Conservation (phyloP, 2,329 filamentous ascomycete genomes). For the Calonectria naviculata region DNA sequence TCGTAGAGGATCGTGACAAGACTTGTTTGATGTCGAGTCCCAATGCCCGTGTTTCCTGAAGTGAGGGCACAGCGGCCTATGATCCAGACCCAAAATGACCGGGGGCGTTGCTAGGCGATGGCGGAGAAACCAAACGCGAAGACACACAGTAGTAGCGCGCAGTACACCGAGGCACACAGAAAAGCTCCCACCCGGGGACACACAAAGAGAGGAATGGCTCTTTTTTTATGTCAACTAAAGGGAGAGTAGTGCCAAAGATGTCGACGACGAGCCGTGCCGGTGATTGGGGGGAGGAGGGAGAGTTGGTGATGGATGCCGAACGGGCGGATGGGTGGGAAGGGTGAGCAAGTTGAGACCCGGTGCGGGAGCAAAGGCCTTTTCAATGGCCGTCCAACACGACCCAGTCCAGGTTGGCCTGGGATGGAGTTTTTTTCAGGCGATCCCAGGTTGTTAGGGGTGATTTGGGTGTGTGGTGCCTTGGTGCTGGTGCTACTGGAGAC, state of each 20-base stretch:
- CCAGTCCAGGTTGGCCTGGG: slow-evolving; percentile 37
- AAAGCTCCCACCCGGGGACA: slow-evolving; percentile 15
- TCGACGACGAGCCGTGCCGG: slow-evolving; percentile 20
- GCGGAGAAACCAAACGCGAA: slow-evolving; percentile 30
- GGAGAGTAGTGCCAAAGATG: slow-evolving; percentile 9
- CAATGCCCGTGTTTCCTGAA: slow-evolving; percentile 26
- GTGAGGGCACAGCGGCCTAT: slow-evolving; percentile 11
- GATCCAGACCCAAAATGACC: slow-evolving; percentile 33
- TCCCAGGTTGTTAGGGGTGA: slow-evolving; percentile 49
- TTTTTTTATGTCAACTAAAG: slow-evolving; percentile 19
- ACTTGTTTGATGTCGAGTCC: slow-evolving; percentile 26
- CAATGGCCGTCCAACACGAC: slow-evolving; percentile 47
- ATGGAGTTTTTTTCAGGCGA: slow-evolving; percentile 43
- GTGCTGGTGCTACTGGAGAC: slow-evolving; percentile 21
- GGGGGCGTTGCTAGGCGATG: slow-evolving; percentile 42
- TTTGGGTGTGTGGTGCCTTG: slow-evolving; percentile 39
- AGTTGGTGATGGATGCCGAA: slow-evolving; percentile 25
- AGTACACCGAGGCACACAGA: slow-evolving; percentile 12
- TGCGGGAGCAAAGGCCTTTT: slow-evolving; percentile 54
- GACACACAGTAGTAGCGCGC: slow-evolving; percentile 15
- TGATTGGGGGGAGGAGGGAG: slow-evolving; percentile 13
- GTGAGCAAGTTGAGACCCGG: slow-evolving; percentile 40
- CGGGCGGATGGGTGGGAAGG: slow-evolving; percentile 45
- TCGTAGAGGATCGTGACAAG: slow-evolving; percentile 33
- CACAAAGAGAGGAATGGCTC: slow-evolving; percentile 31